Evolutionary conservation across 2,329 filamentous ascomycete species (phyloP), one percentile per base, ranked within the genome.

Genomic region (Microcyclospora tardicrescens): DNA sequence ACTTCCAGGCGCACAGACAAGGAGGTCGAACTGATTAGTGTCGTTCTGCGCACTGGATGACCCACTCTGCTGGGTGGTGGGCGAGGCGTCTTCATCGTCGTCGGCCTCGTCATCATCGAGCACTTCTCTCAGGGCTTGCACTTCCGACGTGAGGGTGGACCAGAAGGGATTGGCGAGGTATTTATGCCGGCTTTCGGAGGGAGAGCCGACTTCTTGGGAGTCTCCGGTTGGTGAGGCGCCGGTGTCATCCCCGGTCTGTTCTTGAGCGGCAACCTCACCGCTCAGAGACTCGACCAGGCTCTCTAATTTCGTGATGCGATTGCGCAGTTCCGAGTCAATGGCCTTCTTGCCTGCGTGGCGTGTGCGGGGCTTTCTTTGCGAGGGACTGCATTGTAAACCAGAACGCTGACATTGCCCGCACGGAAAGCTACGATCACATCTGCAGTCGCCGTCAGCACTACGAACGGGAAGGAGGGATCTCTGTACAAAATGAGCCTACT

Each of bases 81-180:
- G 43, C 10, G 51, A 46, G 3, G 37, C 39, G 11, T 44, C 44
- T 10, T 46, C 40, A 6, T 44, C 49, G 6, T 51, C 48, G 15
- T 45, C 47, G 6, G 44, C 42, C 5, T 52, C 45, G 16, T 51
- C 51, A 13, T 57, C 53, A 29, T 56, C 54, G 16, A 58, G 47
- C 11, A 48, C 53, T 35, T 59, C 54, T 11, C 49, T 44, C 12
- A 59, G 42, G 8, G 50, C 55, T 43, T 55, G 50, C 2, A 58
- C 56, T 38, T 59, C 55, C 5, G 42, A 43, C 4, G 49, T 55
- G 9, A 59, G 45, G 3, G 51, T 50, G 1, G 48, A 50, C 55
- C 55, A 59, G 46, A 59, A 59, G 10, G 41, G 41, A 24, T 51
- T 53, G 10, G 50, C 52, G 8, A 59, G 44, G 34, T 55, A 59